Percentiles rank a stretch among this genome's conserved stretches.
These are phyloP conservation scores for Pseudogymnoascus sp. DNA, from an alignment of 2,329 filamentous ascomycete genomes.

Conservation along the genomic window DNA sequence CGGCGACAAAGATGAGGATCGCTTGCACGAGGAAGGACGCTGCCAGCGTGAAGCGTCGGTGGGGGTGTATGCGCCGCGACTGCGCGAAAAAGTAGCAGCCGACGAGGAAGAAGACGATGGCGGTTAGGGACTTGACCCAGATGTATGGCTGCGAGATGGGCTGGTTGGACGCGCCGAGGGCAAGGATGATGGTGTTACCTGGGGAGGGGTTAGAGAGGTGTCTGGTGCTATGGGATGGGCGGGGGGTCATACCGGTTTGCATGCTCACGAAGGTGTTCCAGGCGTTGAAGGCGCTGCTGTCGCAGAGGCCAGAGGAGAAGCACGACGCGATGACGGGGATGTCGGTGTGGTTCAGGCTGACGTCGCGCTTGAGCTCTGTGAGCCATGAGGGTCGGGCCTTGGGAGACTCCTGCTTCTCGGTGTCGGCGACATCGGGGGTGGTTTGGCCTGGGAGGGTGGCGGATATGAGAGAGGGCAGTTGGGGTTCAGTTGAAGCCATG, in stretches of 20 bases:
- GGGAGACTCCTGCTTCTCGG: slow-evolving; percentile 1
- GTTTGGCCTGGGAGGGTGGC: slow-evolving; percentile 33
- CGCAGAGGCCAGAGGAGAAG: slow-evolving; percentile 38
- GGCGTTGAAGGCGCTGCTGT: slow-evolving; percentile 39
- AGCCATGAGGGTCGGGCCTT: not conserved
- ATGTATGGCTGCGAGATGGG: slow-evolving; percentile 41
- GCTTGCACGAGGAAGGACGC: slow-evolving; percentile 45
- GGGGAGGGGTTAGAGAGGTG: slow-evolving; percentile 7
- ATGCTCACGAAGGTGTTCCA: slow-evolving; percentile 43
- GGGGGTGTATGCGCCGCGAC: slow-evolving; percentile 29
- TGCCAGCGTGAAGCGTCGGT: slow-evolving; percentile 35
- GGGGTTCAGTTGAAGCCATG: not conserved
- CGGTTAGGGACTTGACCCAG: slow-evolving; percentile 45
- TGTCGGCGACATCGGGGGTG: slow-evolving; percentile 25
- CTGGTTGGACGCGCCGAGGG: slow-evolving; percentile 46
- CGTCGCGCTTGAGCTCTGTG: slow-evolving; percentile 22
- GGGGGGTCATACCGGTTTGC: slow-evolving; percentile 36
- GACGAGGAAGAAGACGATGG: slow-evolving; percentile 43
- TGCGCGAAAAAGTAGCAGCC: slow-evolving; percentile 42
- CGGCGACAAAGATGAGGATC: slow-evolving; percentile 42
- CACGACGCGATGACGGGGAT: slow-evolving; percentile 34
- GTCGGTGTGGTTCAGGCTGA: slow-evolving; percentile 26
- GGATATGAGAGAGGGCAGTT: slow-evolving; percentile 21
- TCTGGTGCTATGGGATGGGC: not conserved
- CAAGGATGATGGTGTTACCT: slow-evolving; percentile 57